Evolutionary conservation across 2,329 filamentous ascomycete species (phyloP).

Genomic region (Cordyceps farinosa): DNA sequence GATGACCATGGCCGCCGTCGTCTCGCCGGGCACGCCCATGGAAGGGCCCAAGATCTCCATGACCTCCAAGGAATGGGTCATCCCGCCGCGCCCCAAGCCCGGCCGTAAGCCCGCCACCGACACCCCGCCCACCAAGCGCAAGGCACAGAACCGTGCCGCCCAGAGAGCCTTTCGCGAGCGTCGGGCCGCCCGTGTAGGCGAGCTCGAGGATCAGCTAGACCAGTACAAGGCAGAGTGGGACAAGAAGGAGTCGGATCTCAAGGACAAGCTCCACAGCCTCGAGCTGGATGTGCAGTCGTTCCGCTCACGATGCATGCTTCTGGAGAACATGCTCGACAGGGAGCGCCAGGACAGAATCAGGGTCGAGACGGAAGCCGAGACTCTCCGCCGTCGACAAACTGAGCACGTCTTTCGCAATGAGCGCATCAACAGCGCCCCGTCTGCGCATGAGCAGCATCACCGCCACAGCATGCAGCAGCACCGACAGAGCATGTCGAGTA

Average conservation of each 20-base stretch:
- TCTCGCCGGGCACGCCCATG: constrained; percentile 38
- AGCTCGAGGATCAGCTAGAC: constrained; percentile 64
- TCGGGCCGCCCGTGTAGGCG: constrained; percentile 78
- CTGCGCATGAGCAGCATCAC: constrained; percentile 20
- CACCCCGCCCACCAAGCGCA: constrained; percentile 86
- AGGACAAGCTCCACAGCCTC: constrained; percentile 54
- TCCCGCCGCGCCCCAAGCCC: constrained; percentile 80
- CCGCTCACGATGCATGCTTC: constrained; percentile 55
- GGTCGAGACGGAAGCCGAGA: constrained; percentile 39
- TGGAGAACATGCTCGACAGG: constrained; percentile 62
- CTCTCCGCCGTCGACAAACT: constrained; percentile 30
- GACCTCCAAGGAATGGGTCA: constrained; percentile 81
- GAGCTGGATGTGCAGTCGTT: constrained; percentile 66
- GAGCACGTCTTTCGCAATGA: constrained; percentile 27
- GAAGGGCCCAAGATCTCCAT: constrained; percentile 53
- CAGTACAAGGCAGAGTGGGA: constrained; percentile 56
- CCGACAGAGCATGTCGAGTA: constrained; percentile 28
- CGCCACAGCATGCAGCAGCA: constrained; percentile 27
- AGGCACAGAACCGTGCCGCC: constrained; percentile 89
- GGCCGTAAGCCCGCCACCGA: constrained; percentile 92
- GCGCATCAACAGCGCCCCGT: constrained; percentile 22
- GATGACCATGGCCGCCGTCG: constrained; percentile 47
- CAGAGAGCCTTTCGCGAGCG: constrained; percentile 88
- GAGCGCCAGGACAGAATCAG: constrained; percentile 49
- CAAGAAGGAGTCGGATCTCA: constrained; percentile 54